Evolutionary conservation across 352 stramenopile genomes (phyloP), one percentile per base, ranked within the genome.

Genomic region (Peronospora tabacina): DNA sequence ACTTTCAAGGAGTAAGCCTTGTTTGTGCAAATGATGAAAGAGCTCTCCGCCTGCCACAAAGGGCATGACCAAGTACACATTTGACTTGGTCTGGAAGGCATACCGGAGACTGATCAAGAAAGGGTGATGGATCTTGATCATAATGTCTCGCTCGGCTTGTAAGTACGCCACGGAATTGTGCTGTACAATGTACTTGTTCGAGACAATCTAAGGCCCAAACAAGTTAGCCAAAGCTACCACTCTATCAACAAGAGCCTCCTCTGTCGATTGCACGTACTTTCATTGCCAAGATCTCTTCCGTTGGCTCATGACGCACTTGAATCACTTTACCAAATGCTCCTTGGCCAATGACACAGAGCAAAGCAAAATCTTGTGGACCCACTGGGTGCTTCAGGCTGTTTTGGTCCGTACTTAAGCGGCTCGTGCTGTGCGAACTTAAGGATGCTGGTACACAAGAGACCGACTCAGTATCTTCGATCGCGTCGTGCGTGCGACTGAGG

Each of bases 71-170:
- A 93, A 60, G 49, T 90, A 93, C 15, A 90, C 67, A 34, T 90
- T 90, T 0, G 73, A 72, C 34, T 76, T 58, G 39, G 82, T 90
- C 66, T 93, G 82, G 58, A 93, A 93, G 3, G 82, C 79, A 60
- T 87, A 90, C 16, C 70, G 61, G 19, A 93, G 52, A 56, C 69
- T 85, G 47, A 90, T 83, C 5, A 93, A 46, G 56, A 93, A 93
- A 40, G 82, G 82, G 42, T 93, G 82, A 48, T 77, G 78, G 52
- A 93, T 85, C 66, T 90, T 87, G 49, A 77, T 88, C 80, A 93
- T 90, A 40, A 90, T 90, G 53, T 90, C 77, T 34, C 82, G 68
- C 60, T 93, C 82, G 1, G 78, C 73, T 48, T 90, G 77, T 20
- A 90, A 48, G 46, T 89, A 88, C 47, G 69, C 61, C 38, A 90